These are phyloP conservation scores for Calvatia gigantea DNA, from an alignment of 768 basidiomycete species.

Conservation along the genomic window DNA sequence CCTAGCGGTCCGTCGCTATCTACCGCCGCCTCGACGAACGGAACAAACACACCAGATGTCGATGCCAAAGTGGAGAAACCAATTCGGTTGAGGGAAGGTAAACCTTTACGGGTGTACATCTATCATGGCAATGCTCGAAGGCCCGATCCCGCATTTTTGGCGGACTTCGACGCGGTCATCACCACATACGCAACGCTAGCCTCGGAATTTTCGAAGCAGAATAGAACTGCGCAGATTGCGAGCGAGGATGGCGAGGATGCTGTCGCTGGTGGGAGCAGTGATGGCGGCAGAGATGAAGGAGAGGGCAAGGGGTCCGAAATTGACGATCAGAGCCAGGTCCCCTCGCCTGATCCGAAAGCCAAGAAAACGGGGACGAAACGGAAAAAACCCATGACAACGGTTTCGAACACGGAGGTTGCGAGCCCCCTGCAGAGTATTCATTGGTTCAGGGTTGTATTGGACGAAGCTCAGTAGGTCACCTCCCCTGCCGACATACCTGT, in stretches of 20 bases:
- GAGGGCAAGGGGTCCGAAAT: constrained; percentile 24
- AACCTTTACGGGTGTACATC: constrained; percentile 79
- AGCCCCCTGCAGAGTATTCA: constrained; percentile 92
- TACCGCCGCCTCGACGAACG: constrained; percentile 19
- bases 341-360: constrained; percentile 50
- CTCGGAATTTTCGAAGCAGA: constrained; percentile 91
- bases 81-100: constrained; percentile 41
- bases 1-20: constrained; percentile 30
- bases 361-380: constrained; percentile 70
- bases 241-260: constrained; percentile 71
- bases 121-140: constrained; percentile 92
- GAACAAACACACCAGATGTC: constrained; percentile 19
- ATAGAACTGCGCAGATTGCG: constrained; percentile 50
- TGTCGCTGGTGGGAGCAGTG: constrained; percentile 62
- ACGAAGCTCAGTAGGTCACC: constrained; percentile 88
- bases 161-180: constrained; percentile 95
- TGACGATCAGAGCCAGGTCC: background rate
- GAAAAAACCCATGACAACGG: constrained; percentile 43
- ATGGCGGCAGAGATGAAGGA: constrained; percentile 64
- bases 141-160: constrained; percentile 81
- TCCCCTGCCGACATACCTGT: background rate
- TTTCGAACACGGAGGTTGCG: constrained; percentile 40
- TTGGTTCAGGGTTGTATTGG: constrained; percentile 94
- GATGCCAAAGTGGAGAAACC: constrained; percentile 28
- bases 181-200: constrained; percentile 97